Evolutionary conservation across 352 stramenopile genomes (phyloP).

Genomic region (Hyphochytrium catenoides): DNA sequence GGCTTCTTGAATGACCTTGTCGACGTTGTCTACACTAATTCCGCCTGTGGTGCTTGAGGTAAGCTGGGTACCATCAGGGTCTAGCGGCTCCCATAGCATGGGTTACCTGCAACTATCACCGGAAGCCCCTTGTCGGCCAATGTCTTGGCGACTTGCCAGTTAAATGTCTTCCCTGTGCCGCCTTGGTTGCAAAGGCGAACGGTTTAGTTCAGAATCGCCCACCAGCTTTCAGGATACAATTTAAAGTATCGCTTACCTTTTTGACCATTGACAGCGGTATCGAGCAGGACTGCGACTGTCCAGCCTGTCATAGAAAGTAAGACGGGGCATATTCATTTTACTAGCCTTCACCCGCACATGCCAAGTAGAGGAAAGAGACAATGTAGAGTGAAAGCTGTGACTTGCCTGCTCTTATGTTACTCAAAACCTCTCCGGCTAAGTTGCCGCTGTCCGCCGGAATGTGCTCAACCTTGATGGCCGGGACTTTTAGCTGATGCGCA

Average conservation of each 20-base stretch:
- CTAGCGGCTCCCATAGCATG: too few species aligned
- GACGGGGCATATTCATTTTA: neutral
- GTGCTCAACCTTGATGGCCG: slow-evolving; percentile 76
- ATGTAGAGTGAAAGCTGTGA: slow-evolving; percentile 4
- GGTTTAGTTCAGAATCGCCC: slow-evolving; percentile 1
- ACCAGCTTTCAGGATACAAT: slow-evolving; percentile 1
- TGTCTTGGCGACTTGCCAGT: slow-evolving; percentile 79
- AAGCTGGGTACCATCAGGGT: too few species aligned
- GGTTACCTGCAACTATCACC: slow-evolving; percentile 86
- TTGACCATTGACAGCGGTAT: slow-evolving; percentile 83
- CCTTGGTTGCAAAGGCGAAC: slow-evolving; percentile 11
- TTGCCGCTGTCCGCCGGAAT: slow-evolving; percentile 67
- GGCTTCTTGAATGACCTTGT: slow-evolving; percentile 46
- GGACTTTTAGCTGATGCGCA: slow-evolving; percentile 47
- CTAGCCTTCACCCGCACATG: too few species aligned
- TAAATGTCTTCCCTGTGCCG: slow-evolving; percentile 81
- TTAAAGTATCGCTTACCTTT: slow-evolving; percentile 18
- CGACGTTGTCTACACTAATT: slow-evolving; percentile 77
- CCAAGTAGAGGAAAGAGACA: too few species aligned
- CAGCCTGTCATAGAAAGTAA: slow-evolving; percentile 13
- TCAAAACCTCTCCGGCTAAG: slow-evolving; percentile 33
- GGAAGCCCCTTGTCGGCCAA: slow-evolving; percentile 70
- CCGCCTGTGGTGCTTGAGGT: too few species aligned
- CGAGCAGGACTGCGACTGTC: slow-evolving; percentile 74
- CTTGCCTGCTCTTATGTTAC: slow-evolving; percentile 20